Conservation (phyloP, 139 green algal genomes). For the Mesostigma viride region DNA sequence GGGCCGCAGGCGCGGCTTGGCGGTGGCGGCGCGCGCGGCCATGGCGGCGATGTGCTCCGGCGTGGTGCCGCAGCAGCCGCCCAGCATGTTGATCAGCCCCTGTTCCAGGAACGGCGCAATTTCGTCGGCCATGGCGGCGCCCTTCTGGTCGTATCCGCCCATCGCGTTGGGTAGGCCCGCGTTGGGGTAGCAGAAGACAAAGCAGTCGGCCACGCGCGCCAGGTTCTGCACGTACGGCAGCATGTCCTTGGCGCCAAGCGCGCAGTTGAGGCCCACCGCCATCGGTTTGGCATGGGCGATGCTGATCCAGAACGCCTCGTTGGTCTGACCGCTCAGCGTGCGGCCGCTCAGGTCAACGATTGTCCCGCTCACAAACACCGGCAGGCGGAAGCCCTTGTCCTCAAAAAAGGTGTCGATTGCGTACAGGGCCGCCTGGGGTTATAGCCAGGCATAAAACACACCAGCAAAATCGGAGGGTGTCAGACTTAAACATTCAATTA, state of each 20-base stretch:
- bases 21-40: slow-evolving; percentile 47
- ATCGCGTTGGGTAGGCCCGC: slow-evolving; percentile 95
- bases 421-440: slow-evolving; percentile 61
- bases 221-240: slow-evolving; percentile 87
- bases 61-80: slow-evolving; percentile 85
- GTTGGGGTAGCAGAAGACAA: slow-evolving; percentile 95
- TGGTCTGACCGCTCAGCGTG: slow-evolving; percentile 93
- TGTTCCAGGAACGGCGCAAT: slow-evolving; percentile 80
- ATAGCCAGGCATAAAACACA: background rate
- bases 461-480: background rate
- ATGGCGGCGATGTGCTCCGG: slow-evolving; percentile 85
- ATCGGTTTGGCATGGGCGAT: slow-evolving; percentile 79
- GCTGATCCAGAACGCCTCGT: slow-evolving; percentile 97
- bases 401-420: slow-evolving; percentile 87
- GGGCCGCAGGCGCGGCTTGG: slow-evolving; percentile 48
- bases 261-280: slow-evolving; percentile 93
- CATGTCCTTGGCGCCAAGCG: slow-evolving; percentile 90
- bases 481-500: too few relatives aligned
- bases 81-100: slow-evolving; percentile 81
- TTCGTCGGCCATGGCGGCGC: slow-evolving; percentile 83
- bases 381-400: slow-evolving; percentile 60
- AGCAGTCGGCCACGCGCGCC: slow-evolving; percentile 68
- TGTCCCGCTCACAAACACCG: slow-evolving; percentile 90
- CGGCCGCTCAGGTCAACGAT: slow-evolving; percentile 89
- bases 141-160: slow-evolving; percentile 95